Percentiles rank a stretch among this genome's conserved stretches.
phyloP scores from a whole-genome alignment of 768 basidiomycete species.

The Tylopilus subfusipes region DNA sequence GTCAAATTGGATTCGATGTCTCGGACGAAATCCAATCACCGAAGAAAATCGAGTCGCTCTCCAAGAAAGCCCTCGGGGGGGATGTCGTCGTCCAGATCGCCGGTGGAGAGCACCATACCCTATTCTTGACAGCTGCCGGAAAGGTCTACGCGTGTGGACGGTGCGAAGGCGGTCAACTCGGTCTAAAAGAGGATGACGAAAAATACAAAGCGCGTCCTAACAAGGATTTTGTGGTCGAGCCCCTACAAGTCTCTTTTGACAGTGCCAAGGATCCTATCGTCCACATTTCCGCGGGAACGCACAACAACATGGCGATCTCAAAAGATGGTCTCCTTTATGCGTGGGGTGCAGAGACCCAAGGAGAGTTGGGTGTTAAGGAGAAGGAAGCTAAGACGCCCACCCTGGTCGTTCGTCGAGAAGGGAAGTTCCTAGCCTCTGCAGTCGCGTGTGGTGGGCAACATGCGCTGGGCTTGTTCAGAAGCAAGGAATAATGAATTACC shows the following conservation, averaged over 20 bases:
- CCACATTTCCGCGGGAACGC: slow-evolving; percentile 63
- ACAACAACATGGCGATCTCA: slow-evolving; percentile 72
- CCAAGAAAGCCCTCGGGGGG: slow-evolving; percentile 56
- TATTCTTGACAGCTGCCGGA: slow-evolving; percentile 84
- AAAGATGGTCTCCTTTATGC: slow-evolving; percentile 63
- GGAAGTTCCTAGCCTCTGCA: slow-evolving; percentile 47
- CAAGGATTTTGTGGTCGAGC: slow-evolving; percentile 60
- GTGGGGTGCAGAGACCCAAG: slow-evolving; percentile 78
- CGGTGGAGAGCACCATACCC: slow-evolving; percentile 84
- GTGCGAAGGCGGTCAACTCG: slow-evolving; percentile 80
- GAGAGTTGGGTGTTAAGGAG: slow-evolving; percentile 67
- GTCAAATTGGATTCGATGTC: slow-evolving; percentile 65
- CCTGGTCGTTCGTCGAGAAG: slow-evolving; percentile 67
- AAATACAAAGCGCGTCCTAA: slow-evolving; percentile 54
- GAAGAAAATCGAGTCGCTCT: slow-evolving; percentile 58
- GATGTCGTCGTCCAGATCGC: slow-evolving; percentile 67
- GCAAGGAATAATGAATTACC: slow-evolving; percentile 38
- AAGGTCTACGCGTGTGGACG: slow-evolving; percentile 86
- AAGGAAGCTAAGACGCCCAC: slow-evolving; percentile 62
- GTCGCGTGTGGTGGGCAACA: slow-evolving; percentile 81
- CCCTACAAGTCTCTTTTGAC: slow-evolving; percentile 63
- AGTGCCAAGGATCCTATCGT: slow-evolving; percentile 61
- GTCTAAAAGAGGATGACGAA: slow-evolving; percentile 64
- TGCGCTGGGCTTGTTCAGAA: slow-evolving; percentile 67
- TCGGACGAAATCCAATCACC: slow-evolving; percentile 58